A percentile compares a stretch with the other conserved stretches of the same genome.
These are phyloP conservation scores for Yamadazyma dushanensis DNA, from an alignment of 1,139 yeast species.

Conservation along the genomic window DNA sequence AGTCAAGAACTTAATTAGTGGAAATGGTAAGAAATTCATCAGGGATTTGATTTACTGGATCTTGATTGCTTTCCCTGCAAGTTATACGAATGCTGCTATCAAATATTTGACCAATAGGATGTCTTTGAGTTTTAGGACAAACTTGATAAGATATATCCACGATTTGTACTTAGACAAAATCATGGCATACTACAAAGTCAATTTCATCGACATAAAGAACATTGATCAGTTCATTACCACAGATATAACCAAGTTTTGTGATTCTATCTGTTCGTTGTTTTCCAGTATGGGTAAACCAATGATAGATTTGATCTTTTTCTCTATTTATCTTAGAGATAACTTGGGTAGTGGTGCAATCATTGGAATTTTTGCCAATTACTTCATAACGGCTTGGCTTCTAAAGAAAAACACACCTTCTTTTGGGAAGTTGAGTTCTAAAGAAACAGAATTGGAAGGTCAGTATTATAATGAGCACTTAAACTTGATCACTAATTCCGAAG, in stretches of 20 bases:
- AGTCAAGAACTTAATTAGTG: conserved; percentile 85
- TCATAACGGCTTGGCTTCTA: conserved; percentile 73
- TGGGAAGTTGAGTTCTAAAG: conserved; percentile 73
- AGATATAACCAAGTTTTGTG: conserved; percentile 81
- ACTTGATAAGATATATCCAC: conserved; percentile 82
- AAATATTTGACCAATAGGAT: conserved; percentile 76
- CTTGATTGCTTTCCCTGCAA: conserved; percentile 87
- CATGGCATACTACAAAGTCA: conserved; percentile 77
- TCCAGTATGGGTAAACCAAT: conserved; percentile 91
- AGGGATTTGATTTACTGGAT: conserved; percentile 86
- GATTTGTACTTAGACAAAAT: conserved; percentile 83
- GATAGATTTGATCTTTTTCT: conserved; percentile 83
- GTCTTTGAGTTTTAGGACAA: conserved; percentile 82
- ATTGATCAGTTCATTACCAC: conserved; percentile 82
- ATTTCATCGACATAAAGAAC: conserved; percentile 38
- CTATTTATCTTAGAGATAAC: conserved; percentile 79
- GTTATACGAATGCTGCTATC: conserved; percentile 89
- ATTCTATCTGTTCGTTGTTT: conserved; percentile 78
- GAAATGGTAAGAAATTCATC: conserved; percentile 71
- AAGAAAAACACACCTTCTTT: conserved; percentile 80
- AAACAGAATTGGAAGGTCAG: conserved; percentile 83
- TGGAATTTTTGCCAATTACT: conserved; percentile 81
- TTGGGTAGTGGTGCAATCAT: conserved; percentile 82
- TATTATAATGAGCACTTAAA: conserved; percentile 86
- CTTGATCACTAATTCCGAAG: conserved; percentile 86